phyloP scores from a whole-genome alignment of 1,139 yeast species.

The Spathaspora sp. region DNA sequence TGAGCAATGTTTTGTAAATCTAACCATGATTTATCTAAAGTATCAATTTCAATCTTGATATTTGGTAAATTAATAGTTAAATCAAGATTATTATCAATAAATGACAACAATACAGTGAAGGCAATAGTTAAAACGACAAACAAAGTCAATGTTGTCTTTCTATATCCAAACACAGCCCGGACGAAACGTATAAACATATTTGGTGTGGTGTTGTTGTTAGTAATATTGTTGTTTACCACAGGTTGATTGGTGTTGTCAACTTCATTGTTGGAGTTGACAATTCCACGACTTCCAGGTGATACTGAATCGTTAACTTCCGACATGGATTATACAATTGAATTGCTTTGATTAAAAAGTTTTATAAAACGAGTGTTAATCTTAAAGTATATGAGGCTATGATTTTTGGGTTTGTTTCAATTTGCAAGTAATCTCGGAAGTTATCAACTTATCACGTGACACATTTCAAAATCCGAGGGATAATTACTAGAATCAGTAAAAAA shows the following conservation, averaged over 20 bases:
- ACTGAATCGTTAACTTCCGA: slow-evolving; percentile 1
- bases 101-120: slow-evolving; percentile 29
- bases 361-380: neutral
- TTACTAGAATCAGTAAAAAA: neutral
- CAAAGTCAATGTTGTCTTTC: slow-evolving; percentile 58
- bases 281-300: neutral
- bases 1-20: slow-evolving; percentile 68
- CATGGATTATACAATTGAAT: neutral
- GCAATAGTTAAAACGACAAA: slow-evolving; percentile 45
- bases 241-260: neutral
- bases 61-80: slow-evolving; percentile 42
- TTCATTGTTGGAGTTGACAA: neutral
- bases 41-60: slow-evolving; percentile 30
- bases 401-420: neutral
- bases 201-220: slow-evolving; percentile 13
- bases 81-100: slow-evolving; percentile 35
- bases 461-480: neutral
- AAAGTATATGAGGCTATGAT: neutral
- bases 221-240: neutral
- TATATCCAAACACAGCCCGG: slow-evolving; percentile 51
- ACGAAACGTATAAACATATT: slow-evolving; percentile 28
- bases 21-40: slow-evolving; percentile 58
- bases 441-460: neutral
- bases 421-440: neutral
- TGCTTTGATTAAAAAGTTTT: neutral